phyloP scores from a whole-genome alignment of 495 filamentous ascomycete genomes.

The Hypoxylon subgilvum region DNA sequence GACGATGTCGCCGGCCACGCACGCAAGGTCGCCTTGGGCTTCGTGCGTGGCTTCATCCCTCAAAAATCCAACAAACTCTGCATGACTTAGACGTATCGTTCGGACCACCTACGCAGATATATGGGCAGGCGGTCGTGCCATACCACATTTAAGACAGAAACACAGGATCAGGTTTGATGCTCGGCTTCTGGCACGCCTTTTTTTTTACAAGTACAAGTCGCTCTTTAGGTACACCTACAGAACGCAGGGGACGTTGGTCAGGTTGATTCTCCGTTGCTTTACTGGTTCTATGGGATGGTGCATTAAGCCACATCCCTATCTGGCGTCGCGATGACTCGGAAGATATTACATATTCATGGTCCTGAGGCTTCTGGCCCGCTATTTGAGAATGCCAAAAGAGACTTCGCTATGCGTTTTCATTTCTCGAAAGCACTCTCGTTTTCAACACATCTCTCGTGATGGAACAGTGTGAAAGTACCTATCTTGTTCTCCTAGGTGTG shows the following conservation, averaged over 20 bases:
- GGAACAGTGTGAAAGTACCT: background rate
- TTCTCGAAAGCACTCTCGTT: slow-evolving; percentile 2
- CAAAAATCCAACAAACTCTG: slow-evolving; percentile 43
- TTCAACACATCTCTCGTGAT: background rate
- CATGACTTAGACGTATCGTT: slow-evolving; percentile 36
- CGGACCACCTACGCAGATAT: slow-evolving; percentile 23
- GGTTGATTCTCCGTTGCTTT: slow-evolving; percentile 33
- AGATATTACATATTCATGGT: slow-evolving; percentile 32
- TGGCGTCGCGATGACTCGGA: slow-evolving; percentile 25
- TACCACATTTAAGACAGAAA: slow-evolving; percentile 9
- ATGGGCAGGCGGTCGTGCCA: slow-evolving; percentile 25
- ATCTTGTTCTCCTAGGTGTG: too few relatives aligned
- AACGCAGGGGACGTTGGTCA: slow-evolving; percentile 31
- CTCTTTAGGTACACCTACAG: slow-evolving; percentile 34
- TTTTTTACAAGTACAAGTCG: slow-evolving; percentile 27
- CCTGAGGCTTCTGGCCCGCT: slow-evolving; percentile 11
- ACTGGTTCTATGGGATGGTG: slow-evolving; percentile 42
- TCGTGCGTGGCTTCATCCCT: slow-evolving; percentile 48
- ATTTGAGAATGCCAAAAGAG: slow-evolving; percentile 38
- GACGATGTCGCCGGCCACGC: slow-evolving; percentile 46
- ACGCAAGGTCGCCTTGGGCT: slow-evolving; percentile 50
- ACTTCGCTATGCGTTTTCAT: slow-evolving; percentile 25
- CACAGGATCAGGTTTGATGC: slow-evolving; percentile 19
- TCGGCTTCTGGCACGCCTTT: slow-evolving; percentile 18
- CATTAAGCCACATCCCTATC: slow-evolving; percentile 37